Base-by-base conservation (phyloP, 495 filamentous ascomycete genomes). In the Daldinia grandis region DNA sequence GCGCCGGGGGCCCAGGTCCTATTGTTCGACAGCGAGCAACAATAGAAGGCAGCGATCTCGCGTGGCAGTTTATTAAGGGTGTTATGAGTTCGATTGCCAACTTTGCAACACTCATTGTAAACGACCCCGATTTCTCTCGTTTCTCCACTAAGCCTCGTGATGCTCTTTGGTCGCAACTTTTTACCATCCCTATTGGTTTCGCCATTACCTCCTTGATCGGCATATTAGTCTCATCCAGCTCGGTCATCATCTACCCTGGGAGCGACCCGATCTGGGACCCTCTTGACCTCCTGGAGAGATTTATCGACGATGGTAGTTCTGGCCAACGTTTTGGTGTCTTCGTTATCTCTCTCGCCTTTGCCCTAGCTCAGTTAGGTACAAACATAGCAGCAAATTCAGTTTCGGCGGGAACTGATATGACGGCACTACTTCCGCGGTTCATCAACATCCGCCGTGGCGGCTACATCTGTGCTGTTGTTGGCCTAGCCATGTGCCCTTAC, bases 321-420 rank as follows among this genome's bases (percentile, higher is more conserved):
- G 89, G 80, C 7, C 89, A 94, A 73, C 91, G 94, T 28, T 93
- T 94, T 66, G 94, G 93, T 38, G 93, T 97, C 67, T 98, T 97
- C 77, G 83, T 97, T 66, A 96, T 97, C 69, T 82, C 92, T 0
- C 76, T 86, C 21, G 93, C 93, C 5, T 97, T 97, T 77, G 85
- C 91, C 4, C 85, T 98, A 12, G 94, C 94, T 14, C 94, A 97
- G 77, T 81, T 97, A 15, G 94, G 94, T 53, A 97, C 94, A 44
- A 98, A 98, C 73, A 97, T 97, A 70, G 91, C 93, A 3, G 94
- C 94, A 66, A 98, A 98, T 80, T 93, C 90, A 0, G 90, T 97
- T 57, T 95, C 92, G 9, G 92, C 93, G 31, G 94, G 94, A 19
- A 95, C 94, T 0, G 94, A 98, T 76, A 85, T 97, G 87, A 96